Percentiles rank a stretch among this genome's conserved stretches.
phyloP scores from a whole-genome alignment of 371 early-diverging fungal genomes.

The Mortierella sp. region DNA sequence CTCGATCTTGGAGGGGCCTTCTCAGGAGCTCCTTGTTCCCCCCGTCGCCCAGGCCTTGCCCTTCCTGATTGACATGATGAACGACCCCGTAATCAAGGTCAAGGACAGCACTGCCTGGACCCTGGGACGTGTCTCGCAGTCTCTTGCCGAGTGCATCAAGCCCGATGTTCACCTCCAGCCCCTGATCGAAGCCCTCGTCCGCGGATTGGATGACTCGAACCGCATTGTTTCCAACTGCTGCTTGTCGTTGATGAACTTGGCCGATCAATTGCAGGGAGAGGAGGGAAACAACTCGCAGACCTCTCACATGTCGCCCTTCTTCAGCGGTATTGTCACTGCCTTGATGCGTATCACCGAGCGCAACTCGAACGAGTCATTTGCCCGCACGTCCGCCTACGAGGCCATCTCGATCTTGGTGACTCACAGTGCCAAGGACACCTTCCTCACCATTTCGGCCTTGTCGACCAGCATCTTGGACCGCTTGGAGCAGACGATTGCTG shows the following conservation, averaged over 20 bases:
- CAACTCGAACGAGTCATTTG: slow-evolving; percentile 79
- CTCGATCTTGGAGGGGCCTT: slow-evolving; percentile 95
- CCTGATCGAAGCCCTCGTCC: slow-evolving; percentile 81
- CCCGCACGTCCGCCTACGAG: slow-evolving; percentile 93
- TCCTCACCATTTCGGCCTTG: slow-evolving; percentile 77
- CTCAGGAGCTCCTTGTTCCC: slow-evolving; percentile 71
- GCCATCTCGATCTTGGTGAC: slow-evolving; percentile 85
- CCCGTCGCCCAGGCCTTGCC: slow-evolving; percentile 92
- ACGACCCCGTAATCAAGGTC: slow-evolving; percentile 86
- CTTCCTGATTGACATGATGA: slow-evolving; percentile 89
- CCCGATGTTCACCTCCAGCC: slow-evolving; percentile 79
- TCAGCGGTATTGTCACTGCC: slow-evolving; percentile 82
- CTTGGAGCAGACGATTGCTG: slow-evolving; percentile 76
- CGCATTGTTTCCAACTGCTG: slow-evolving; percentile 94
- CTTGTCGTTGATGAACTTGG: slow-evolving; percentile 88
- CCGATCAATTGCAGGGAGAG: slow-evolving; percentile 75
- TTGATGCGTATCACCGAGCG: slow-evolving; percentile 83
- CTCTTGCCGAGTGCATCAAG: slow-evolving; percentile 79
- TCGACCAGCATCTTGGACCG: slow-evolving; percentile 81
- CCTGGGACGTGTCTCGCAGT: slow-evolving; percentile 90
- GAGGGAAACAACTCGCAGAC: slow-evolving; percentile 70
- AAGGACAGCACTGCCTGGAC: slow-evolving; percentile 98
- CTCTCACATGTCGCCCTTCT: slow-evolving; percentile 83
- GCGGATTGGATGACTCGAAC: slow-evolving; percentile 86
- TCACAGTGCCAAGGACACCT: slow-evolving; percentile 82